A percentile compares a stretch with the other conserved stretches of the same genome.
Conservation (phyloP, 768 basidiomycete species). For the Tulasnella sp. region DNA sequence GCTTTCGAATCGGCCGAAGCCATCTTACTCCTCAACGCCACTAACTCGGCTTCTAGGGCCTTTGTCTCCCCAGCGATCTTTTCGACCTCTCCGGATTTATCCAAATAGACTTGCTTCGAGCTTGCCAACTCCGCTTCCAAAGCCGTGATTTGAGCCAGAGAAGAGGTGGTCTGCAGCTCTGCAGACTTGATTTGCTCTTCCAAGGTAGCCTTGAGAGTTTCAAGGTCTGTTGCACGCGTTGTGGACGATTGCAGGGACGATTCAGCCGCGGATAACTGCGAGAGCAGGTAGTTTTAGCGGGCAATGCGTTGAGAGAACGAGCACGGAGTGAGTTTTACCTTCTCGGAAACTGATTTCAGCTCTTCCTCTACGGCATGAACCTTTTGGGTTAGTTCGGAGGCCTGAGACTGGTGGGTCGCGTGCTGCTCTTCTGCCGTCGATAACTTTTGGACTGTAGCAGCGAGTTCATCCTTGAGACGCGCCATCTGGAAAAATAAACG, state of each 20-base stretch:
- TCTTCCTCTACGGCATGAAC: not conserved
- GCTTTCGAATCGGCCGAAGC: not conserved
- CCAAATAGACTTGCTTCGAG: not conserved
- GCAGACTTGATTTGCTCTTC: conserved; percentile 3
- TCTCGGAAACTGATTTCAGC: not conserved
- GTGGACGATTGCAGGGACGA: not conserved
- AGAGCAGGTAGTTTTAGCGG: not conserved
- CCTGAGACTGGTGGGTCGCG: not conserved
- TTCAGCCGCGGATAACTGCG: not conserved
- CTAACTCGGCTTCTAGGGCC: not conserved
- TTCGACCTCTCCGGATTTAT: not conserved
- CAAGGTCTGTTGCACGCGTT: not conserved
- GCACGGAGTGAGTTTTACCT: not conserved
- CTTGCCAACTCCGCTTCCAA: not conserved
- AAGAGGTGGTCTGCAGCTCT: not conserved
- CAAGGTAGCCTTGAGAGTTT: not conserved
- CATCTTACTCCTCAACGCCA: not conserved
- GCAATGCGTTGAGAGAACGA: not conserved
- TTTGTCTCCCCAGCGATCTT: not conserved
- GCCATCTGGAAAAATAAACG: not conserved
- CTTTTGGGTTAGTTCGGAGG: not conserved
- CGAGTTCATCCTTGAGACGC: not conserved
- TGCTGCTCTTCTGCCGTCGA: not conserved
- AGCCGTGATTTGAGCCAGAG: not conserved
- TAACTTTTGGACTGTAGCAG: not conserved